Percentiles rank a stretch among this genome's conserved stretches.
These are phyloP conservation scores for Geosmithia flava DNA, from an alignment of 2,329 filamentous ascomycete genomes.

Conservation along the genomic window DNA sequence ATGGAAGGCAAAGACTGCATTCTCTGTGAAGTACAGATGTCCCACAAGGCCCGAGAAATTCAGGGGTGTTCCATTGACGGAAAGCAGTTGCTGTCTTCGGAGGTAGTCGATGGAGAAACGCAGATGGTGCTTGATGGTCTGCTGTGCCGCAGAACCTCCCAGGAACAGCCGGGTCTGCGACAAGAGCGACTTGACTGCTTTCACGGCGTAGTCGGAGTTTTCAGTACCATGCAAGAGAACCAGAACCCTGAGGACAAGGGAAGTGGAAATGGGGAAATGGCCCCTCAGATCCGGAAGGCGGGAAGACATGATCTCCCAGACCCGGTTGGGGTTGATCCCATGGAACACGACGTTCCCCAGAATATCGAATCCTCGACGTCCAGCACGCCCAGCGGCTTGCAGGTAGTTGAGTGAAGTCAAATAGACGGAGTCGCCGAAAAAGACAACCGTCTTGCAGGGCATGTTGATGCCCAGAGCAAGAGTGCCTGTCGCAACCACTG, in stretches of 20 bases:
- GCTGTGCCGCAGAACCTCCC: constrained; percentile 54
- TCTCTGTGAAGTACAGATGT: constrained; percentile 68
- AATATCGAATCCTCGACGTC: constrained; percentile 68
- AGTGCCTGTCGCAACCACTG: constrained; percentile 65
- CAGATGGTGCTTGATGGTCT: constrained; percentile 62
- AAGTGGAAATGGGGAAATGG: constrained; percentile 68
- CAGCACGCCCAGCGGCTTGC: constrained; percentile 65
- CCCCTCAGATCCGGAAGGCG: constrained; percentile 61
- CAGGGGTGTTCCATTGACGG: constrained; percentile 45
- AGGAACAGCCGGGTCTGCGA: constrained; percentile 60
- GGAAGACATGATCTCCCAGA: constrained; percentile 59
- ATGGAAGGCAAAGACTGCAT: constrained; percentile 65
- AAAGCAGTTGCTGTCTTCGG: constrained; percentile 54
- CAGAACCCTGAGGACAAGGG: constrained; percentile 56
- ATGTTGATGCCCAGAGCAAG: constrained; percentile 71
- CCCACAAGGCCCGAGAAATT: constrained; percentile 62
- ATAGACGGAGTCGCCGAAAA: constrained; percentile 60
- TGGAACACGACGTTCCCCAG: constrained; percentile 75
- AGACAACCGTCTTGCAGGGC: constrained; percentile 74
- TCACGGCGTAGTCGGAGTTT: constrained; percentile 46
- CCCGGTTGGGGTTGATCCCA: constrained; percentile 45
- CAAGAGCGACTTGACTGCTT: constrained; percentile 52
- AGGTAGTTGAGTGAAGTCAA: constrained; percentile 66
- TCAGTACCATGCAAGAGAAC: constrained; percentile 54
- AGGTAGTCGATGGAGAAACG: constrained; percentile 75